Base-by-base conservation (phyloP, 2,329 filamentous ascomycete species). In the Fusarium pininemorale region DNA sequence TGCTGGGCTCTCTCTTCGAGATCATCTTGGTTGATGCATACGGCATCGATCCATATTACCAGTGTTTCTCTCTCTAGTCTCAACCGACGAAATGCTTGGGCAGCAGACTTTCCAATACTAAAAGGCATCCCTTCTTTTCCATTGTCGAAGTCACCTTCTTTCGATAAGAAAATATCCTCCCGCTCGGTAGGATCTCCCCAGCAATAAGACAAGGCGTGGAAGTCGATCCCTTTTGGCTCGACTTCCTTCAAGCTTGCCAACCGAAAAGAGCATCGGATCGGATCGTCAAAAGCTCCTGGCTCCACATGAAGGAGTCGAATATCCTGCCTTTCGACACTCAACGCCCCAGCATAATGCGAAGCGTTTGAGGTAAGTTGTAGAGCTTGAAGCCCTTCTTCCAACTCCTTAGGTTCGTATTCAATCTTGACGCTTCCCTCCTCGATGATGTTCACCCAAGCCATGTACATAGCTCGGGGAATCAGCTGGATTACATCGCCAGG, bases 1-100 rank as follows among this genome's bases (percentile, higher is more conserved):
- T 77, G 75, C 3, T 73, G 70, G 1, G 72, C 70, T 24, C 74
- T 56, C 15, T 77, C 74, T 26, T 66, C 55, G 0, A 74, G 51
- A 10, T 77, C 60, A 4, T 72, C 72, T 22, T 77, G 75, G 11
- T 77, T 77, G 9, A 77, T 77, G 32, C 75, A 77, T 3, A 77
- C 61, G 1, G 75, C 75, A n/a, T 77, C 75, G 14, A 77, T 63
- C 74, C 75, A 77, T 11, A 76, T 70, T 3, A 37, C 47, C 1
- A 75, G n/a, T 0, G 20, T 35, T 5, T 64, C 6, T 0, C 35
- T 10, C 0, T 48, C 26, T 1, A 13, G 11, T 6, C 73, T 51
- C 16, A 75, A 14, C 0, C 66, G 60, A 0, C 70, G 62, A 10
- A 75, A 26, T 1, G 66, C 73, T 14, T 70, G 53, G 3, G 70